Evolutionary conservation across 2,329 filamentous ascomycete species (phyloP).

Genomic region (Fusarium decemcellulare): DNA sequence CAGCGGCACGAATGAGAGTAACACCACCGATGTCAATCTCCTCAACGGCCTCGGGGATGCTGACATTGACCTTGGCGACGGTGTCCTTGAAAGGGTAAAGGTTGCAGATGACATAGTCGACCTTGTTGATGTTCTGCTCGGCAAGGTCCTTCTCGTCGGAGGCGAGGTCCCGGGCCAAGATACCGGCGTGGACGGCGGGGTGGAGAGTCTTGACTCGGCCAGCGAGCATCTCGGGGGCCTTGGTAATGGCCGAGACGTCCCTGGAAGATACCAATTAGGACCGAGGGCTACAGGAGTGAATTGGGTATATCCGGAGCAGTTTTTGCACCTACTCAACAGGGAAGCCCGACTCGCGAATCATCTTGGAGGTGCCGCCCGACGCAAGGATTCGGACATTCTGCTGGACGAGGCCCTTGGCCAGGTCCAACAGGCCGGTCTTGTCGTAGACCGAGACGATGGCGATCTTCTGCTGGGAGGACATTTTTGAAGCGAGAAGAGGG

Average conservation of each 20-base stretch:
- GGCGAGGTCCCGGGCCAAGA: slow-evolving; percentile 93
- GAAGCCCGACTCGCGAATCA: slow-evolving; percentile 97
- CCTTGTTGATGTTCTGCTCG: slow-evolving; percentile 94
- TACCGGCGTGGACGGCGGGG: slow-evolving; percentile 90
- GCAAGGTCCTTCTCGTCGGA: slow-evolving; percentile 98
- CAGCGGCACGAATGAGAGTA: slow-evolving; percentile 94
- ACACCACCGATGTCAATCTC: slow-evolving; percentile 99
- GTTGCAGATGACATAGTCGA: slow-evolving; percentile 98
- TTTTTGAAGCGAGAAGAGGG: slow-evolving; percentile 44
- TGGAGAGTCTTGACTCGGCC: slow-evolving; percentile 92
- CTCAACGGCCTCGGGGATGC: slow-evolving; percentile 95
- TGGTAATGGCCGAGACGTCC: slow-evolving; percentile 97
- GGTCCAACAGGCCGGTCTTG: slow-evolving; percentile 95
- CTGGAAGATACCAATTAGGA: slow-evolving; percentile 59
- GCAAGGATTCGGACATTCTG: slow-evolving; percentile 93
- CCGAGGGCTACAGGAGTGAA: not conserved
- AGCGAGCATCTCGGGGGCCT: slow-evolving; percentile 96
- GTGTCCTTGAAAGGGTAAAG: slow-evolving; percentile 99
- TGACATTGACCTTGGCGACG: slow-evolving; percentile 96
- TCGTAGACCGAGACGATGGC: slow-evolving; percentile 99
- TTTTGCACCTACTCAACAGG: slow-evolving; percentile 82
- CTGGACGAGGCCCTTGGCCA: slow-evolving; percentile 91
- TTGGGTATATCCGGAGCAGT: not conserved
- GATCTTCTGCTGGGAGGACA: slow-evolving; percentile 67
- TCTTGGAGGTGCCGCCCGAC: slow-evolving; percentile 93